Evolutionary conservation across 192 early-diverging fungal species (phyloP).

Genomic region (Jimgerdemannia lactiflua): DNA sequence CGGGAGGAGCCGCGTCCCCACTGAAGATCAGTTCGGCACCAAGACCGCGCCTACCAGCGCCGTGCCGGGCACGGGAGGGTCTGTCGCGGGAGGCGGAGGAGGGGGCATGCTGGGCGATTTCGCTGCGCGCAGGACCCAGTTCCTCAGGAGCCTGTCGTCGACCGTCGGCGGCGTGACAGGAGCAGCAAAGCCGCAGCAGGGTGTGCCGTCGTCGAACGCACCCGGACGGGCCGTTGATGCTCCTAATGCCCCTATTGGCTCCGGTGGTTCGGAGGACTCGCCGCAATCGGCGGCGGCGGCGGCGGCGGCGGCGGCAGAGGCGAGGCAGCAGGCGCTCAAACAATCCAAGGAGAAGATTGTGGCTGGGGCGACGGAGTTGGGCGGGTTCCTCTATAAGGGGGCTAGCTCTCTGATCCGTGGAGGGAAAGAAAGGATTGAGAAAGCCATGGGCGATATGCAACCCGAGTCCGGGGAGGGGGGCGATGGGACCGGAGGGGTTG

Average conservation of each 20-base stretch:
- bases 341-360: conserved; percentile 54
- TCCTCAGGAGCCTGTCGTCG: neutral
- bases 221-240: neutral
- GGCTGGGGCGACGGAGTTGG: conserved; percentile 52
- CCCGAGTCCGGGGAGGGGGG: conserved; percentile 16
- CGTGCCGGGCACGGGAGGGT: too few species aligned
- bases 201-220: conserved; percentile 3
- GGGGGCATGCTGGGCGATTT: neutral
- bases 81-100: neutral
- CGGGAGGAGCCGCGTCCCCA: neutral
- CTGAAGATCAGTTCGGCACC: neutral
- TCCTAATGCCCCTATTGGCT: neutral
- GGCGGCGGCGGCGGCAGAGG: neutral
- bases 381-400: conserved; percentile 60
- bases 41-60: too few species aligned
- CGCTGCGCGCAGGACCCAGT: neutral
- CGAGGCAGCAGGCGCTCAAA: conserved; percentile 29
- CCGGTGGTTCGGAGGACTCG: neutral
- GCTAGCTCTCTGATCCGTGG: conserved; percentile 65
- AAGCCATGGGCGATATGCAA: conserved; percentile 59
- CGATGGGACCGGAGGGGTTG: too few species aligned
- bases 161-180: neutral
- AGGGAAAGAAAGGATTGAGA: conserved; percentile 55
- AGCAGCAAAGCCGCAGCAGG: neutral
- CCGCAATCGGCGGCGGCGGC: too few species aligned